Evolutionary conservation across 345 rosid species (phyloP), one percentile per base, ranked within the genome.

Genomic region (sweet orange (Citrus sinensis)): DNA sequence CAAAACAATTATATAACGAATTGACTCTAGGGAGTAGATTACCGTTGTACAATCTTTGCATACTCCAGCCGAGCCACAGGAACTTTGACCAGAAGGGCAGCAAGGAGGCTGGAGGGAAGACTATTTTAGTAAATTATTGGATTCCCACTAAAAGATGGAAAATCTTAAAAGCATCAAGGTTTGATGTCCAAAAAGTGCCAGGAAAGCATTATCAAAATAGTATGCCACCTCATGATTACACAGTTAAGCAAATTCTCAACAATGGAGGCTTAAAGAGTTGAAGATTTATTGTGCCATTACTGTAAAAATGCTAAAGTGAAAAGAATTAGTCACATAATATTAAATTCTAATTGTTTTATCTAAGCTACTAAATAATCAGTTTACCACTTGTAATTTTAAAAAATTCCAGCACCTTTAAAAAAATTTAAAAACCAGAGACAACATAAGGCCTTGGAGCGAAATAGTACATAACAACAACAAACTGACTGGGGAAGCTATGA

Each of bases 41-140:
- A 96, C 99, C 91, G 98, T 96, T 56, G 98, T 96, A 79, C 99
- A 96, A 67, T 96, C 99, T 88, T 92, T 91, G 90, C 98, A 96
- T 13, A 83, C 87, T 87, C 90, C 98, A 82, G 85, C 84, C 56
- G 91, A 73, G 74, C 87, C 86, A 81, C 99, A 96, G 67, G 92
- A 78, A 63, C 76, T 79, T 78, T 86, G 81, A 78, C 78, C 89
- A 78, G 91, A 42, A 75, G 93, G 55, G 78, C 98, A 93, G 84
- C 99, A 95, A 76, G 99, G 98, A 84, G 95, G 89, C 99, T 96
- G 86, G 61, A 91, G 73, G 73, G 76, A 72, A 77, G 71, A 67
- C 30, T n/a, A 60, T 29, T 54, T 77, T 73, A 67, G 73, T 74
- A 75, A 46, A n/a, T 51, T 64, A 30, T 46, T 63, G 46, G 56